Percentiles rank a stretch among this genome's conserved stretches.
Evolutionary conservation across 805 yeast genomes (phyloP).

Genomic region (Monosporozyma siamensis): DNA sequence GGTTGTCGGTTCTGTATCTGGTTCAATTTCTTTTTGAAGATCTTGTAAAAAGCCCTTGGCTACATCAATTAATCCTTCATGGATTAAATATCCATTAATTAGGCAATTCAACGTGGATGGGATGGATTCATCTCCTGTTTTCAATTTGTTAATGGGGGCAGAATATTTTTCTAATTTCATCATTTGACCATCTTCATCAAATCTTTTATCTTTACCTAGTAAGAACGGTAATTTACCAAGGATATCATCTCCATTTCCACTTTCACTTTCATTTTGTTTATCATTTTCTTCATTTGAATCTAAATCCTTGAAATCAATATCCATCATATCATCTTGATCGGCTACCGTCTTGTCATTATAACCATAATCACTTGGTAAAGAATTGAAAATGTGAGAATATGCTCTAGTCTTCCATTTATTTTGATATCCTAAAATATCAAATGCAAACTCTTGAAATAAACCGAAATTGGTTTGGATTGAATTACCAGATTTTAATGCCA

Average conservation of each 20-base stretch:
- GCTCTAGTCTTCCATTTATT: conserved; percentile 35
- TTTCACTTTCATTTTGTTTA: conserved; percentile 6
- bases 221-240: conserved; percentile 9
- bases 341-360: not conserved
- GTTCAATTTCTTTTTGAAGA: conserved; percentile 18
- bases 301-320: conserved; percentile 15
- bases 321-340: conserved; percentile 17
- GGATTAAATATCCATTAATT: conserved; percentile 40
- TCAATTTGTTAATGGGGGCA: conserved; percentile 17
- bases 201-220: conserved; percentile 16
- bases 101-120: conserved; percentile 22
- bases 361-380: not conserved
- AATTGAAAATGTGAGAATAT: conserved; percentile 24
- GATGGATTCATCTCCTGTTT: conserved; percentile 21
- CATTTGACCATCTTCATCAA: conserved; percentile 8
- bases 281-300: conserved; percentile 8
- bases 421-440: conserved; percentile 50
- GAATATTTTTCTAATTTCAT: conserved; percentile 14
- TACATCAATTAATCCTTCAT: conserved; percentile 48
- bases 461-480: conserved; percentile 34
- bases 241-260: no score
- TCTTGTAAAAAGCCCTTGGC: conserved; percentile 45
- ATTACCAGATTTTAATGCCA: conserved; percentile 33
- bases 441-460: conserved; percentile 44
- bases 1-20: conserved; percentile 11